phyloP scores from a whole-genome alignment of 139 green algal species.

The Tetraselmis chui region DNA sequence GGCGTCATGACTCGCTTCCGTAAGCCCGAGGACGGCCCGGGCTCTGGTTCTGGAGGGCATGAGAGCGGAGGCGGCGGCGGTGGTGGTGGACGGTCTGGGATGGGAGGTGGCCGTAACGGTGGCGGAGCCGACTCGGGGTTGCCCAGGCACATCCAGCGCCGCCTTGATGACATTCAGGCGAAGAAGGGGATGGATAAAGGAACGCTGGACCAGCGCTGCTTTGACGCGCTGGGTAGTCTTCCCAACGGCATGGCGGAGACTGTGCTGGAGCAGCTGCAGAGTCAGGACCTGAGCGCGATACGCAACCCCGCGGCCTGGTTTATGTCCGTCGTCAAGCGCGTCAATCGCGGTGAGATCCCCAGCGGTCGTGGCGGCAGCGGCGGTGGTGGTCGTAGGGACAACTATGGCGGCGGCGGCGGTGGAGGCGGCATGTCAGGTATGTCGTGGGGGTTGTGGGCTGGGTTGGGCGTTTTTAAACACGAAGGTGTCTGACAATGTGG shows the following conservation, averaged over 20 bases:
- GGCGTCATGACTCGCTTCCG: constrained; percentile 32
- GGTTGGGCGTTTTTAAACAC: too few relatives aligned
- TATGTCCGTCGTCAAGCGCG: constrained; percentile 27
- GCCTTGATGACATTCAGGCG: constrained; percentile 21
- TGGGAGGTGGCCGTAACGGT: background rate
- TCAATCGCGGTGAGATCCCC: background rate
- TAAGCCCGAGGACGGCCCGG: background rate
- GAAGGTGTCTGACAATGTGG: too few relatives aligned
- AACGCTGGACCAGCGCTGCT: constrained; percentile 22
- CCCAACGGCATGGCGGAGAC: constrained; percentile 8
- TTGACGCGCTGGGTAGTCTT: constrained; percentile 22
- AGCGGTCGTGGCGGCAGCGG: background rate
- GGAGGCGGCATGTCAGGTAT: too few relatives aligned
- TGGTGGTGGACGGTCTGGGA: too few relatives aligned
- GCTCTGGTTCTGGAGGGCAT: background rate
- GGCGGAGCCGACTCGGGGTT: constrained; percentile 6
- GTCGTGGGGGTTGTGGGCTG: too few relatives aligned
- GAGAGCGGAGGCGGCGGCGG: background rate
- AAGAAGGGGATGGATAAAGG: constrained; percentile 6
- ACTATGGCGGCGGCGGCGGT: too few relatives aligned
- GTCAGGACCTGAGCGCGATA: constrained; percentile 31
- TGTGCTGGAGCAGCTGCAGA: constrained; percentile 26
- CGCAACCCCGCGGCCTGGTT: constrained; percentile 34
- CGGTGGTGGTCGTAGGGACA: background rate
- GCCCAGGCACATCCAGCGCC: constrained; percentile 21